Base-by-base conservation (phyloP, 179 eudicot genomes). In the Spergularia azorica region DNA sequence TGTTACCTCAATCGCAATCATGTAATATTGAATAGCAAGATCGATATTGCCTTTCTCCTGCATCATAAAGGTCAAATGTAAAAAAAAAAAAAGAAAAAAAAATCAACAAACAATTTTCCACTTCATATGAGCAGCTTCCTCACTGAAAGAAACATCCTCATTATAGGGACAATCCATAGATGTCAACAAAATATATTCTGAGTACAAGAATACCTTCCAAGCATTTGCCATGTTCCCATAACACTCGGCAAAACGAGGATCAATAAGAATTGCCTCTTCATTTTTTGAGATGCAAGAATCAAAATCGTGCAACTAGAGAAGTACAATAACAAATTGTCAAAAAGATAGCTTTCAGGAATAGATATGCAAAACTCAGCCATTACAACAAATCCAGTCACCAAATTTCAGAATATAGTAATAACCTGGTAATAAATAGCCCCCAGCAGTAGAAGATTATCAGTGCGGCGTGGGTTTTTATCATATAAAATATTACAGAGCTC, bases 211-310 rank as follows among this genome's bases (percentile, higher is more conserved):
- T 86, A 95, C 99, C 99, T 95, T 93, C 95, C 90, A 93, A 70
- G 98, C 98, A 86, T 95, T 95, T 59, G 95, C 98, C 97, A 95
- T 87, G 83, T 95, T 95, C 58, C 98, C 98, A 79, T 93, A 95
- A 85, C 97, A 93, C 88, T 95, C 97, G 0, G 97, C 97, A 78
- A 95, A 95, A 75, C 83, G 89, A 73, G 93, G 89, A 78, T 95
- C 88, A 77, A 93, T 88, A 55, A 80, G 85, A 76, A 95, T 86
- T 70, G 98, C 98, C 90, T 93, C 98, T 84, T 95, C 97, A 86
- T 95, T 95, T 80, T 89, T 95, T 38, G 91, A 85, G 68, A 93
- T 87, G 83, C 97, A 95, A 76, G 76, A 81, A 79, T 93, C 98
- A 75, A 83, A 95, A 77, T 95, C 97, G 81, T 88, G 97, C 85